Evolutionary conservation across 1,284 basidiomycete genomes (phyloP).

Genomic region (Phylloporus sp.): DNA sequence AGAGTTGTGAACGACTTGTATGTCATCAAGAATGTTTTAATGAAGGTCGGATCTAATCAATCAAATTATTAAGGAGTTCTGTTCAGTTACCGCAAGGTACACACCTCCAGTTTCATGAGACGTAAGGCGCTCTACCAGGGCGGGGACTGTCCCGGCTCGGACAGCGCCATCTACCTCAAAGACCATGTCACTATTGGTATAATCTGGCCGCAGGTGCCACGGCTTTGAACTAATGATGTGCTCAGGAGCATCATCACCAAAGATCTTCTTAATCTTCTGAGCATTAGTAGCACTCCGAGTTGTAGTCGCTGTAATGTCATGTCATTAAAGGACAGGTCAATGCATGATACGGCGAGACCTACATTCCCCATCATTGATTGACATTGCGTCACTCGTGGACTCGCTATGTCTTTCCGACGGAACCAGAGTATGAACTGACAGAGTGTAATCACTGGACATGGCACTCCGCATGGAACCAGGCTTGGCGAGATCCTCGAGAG

Average conservation of each 20-base stretch:
- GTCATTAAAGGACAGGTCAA: conserved; percentile 14
- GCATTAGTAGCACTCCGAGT: conserved; percentile 47
- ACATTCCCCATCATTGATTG: conserved; percentile 47
- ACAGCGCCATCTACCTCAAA: conserved; percentile 86
- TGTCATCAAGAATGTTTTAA: conserved; percentile 94
- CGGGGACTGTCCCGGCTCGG: conserved; percentile 86
- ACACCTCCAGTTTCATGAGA: conserved; percentile 86
- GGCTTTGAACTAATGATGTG: conserved; percentile 69
- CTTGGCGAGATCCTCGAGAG: conserved; percentile 39
- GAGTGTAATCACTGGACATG: conserved; percentile 35
- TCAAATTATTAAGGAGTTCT: conserved; percentile 8
- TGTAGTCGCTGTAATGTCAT: conserved; percentile 28
- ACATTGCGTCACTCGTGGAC: conserved; percentile 33
- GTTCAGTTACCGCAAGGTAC: conserved; percentile 27
- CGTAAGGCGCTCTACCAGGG: conserved; percentile 89
- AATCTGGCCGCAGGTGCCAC: conserved; percentile 88
- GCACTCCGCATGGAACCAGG: conserved; percentile 25
- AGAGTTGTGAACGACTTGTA: conserved; percentile 95
- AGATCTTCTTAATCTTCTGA: conserved; percentile 75
- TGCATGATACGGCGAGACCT: conserved; percentile 27
- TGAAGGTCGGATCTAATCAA: conserved; percentile 79
- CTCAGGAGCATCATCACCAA: conserved; percentile 75
- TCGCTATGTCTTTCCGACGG: conserved; percentile 32
- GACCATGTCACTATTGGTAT: conserved; percentile 81
- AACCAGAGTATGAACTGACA: conserved; percentile 36